Percentiles rank a stretch among this genome's conserved stretches.
These are phyloP conservation scores for Trichoderma sp. DNA, from an alignment of 2,329 filamentous ascomycete species.

Conservation along the genomic window DNA sequence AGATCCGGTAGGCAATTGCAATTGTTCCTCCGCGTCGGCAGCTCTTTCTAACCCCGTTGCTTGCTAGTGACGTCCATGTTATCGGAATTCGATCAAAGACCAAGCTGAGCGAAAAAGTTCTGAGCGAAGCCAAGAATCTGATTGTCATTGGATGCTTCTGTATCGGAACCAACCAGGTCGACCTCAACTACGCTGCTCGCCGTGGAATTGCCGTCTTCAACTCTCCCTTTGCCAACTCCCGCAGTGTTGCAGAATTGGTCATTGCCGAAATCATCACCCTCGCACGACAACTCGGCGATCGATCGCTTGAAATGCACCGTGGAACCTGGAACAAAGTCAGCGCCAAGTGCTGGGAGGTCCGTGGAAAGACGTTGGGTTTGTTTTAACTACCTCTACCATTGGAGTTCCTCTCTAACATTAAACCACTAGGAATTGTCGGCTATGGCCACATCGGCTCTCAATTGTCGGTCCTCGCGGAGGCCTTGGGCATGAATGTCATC, in stretches of 20 bases:
- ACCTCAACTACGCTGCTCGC: conserved; percentile 79
- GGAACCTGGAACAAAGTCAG: conserved; percentile 99
- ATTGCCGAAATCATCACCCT: conserved; percentile 92
- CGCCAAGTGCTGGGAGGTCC: conserved; percentile 94
- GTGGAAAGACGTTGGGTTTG: conserved; percentile 88
- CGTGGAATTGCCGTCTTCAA: conserved; percentile 98
- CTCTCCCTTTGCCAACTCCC: conserved; percentile 96
- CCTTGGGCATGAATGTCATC: conserved; percentile 97
- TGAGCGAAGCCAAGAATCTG: conserved; percentile 88
- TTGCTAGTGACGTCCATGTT: conserved; percentile 84
- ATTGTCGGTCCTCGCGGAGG: conserved; percentile 90
- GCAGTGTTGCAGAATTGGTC: conserved; percentile 93
- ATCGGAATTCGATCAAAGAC: conserved; percentile 99
- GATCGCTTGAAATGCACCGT: conserved; percentile 89
- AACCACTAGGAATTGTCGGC: conserved; percentile 77
- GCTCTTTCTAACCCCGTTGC: background rate
- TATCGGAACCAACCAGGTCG: conserved; percentile 96
- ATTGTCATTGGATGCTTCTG: conserved; percentile 98
- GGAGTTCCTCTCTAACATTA: conserved; percentile 4
- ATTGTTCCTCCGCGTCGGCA: background rate
- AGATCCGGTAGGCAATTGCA: conserved; percentile 74
- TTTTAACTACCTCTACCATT: background rate
- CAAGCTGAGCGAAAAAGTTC: conserved; percentile 82
- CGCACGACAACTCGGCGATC: conserved; percentile 89
- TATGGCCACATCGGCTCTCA: conserved; percentile 98